Evolutionary conservation across 2,329 filamentous ascomycete genomes (phyloP).

Genomic region (Chaetomiaceae sp.): DNA sequence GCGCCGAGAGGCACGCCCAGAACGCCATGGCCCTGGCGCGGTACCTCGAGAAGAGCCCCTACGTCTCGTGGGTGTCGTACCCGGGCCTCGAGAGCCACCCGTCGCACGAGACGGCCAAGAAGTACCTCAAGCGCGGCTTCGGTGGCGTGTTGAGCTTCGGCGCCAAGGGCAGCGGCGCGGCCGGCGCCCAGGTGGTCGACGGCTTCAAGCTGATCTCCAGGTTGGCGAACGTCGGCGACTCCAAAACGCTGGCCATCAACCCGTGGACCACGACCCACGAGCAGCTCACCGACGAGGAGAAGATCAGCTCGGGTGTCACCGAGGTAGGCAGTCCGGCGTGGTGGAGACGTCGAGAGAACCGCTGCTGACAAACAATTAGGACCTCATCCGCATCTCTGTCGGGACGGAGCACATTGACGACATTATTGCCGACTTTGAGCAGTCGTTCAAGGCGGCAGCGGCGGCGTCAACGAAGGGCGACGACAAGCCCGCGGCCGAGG

Average conservation of each 20-base stretch:
- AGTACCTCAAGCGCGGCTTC: conserved; percentile 78
- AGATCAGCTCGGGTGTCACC: conserved; percentile 73
- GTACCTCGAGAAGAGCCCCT: conserved; percentile 77
- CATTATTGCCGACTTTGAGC: conserved; percentile 92
- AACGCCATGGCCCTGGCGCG: conserved; percentile 77
- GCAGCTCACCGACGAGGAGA: conserved; percentile 82
- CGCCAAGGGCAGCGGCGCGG: conserved; percentile 80
- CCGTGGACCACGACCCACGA: conserved; percentile 95
- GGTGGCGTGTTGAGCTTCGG: conserved; percentile 92
- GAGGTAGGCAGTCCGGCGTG: conserved; percentile 44
- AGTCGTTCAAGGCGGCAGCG: conserved; percentile 67
- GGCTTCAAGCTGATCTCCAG: conserved; percentile 94
- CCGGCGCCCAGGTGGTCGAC: conserved; percentile 85
- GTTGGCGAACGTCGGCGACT: conserved; percentile 92
- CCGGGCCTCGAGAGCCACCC: conserved; percentile 79
- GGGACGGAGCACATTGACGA: conserved; percentile 97
- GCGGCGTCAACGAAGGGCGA: conserved; percentile 39
- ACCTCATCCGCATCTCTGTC: conserved; percentile 90
- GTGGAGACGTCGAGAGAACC: conserved; percentile 3
- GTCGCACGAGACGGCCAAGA: conserved; percentile 76
- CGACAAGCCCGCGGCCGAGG: conserved; percentile 24
- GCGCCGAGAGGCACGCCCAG: conserved; percentile 78
- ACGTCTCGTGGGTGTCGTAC: conserved; percentile 92
- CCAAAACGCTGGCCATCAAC: conserved; percentile 91
- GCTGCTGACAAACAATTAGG: conserved; percentile 41